These are phyloP conservation scores for Coemansia sp. DNA, from an alignment of 192 early-diverging fungal genomes.

Conservation along the genomic window DNA sequence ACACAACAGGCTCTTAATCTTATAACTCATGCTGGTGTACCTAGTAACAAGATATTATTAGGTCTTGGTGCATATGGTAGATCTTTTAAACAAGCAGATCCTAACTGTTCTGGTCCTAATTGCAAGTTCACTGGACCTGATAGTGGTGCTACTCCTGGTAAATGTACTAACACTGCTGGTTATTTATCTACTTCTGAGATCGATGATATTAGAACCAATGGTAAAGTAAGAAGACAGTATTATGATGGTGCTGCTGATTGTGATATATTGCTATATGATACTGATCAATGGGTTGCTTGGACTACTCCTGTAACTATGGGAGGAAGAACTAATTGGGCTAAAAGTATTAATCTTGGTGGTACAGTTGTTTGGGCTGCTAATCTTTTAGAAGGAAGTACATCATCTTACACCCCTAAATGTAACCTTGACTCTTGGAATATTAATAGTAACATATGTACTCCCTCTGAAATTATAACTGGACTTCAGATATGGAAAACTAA, in stretches of 20 bases:
- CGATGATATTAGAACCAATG: constrained; percentile 8
- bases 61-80: constrained; percentile 37
- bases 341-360: constrained; percentile 16
- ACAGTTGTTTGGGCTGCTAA: constrained; percentile 25
- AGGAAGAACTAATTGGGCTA: constrained; percentile 5
- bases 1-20: constrained; percentile 18
- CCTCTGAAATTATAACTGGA: no score
- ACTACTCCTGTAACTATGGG: background rate
- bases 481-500: no score
- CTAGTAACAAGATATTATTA: constrained; percentile 32
- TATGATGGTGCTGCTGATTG: constrained; percentile 14
- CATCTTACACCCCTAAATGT: no score
- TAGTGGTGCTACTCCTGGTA: constrained; percentile 21
- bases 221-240: constrained; percentile 11
- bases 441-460: no score
- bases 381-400: constrained; percentile 6
- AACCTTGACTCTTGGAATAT: no score
- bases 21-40: constrained; percentile 38
- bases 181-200: constrained; percentile 23
- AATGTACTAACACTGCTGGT: constrained; percentile 20
- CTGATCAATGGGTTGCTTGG: constrained; percentile 25
- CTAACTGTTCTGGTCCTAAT: constrained; percentile 21
- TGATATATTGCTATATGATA: constrained; percentile 18
- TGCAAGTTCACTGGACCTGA: constrained; percentile 22
- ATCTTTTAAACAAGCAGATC: constrained; percentile 28